Base-by-base conservation (phyloP, 495 filamentous ascomycete genomes). In the Massariosphaeria phaeospora region DNA sequence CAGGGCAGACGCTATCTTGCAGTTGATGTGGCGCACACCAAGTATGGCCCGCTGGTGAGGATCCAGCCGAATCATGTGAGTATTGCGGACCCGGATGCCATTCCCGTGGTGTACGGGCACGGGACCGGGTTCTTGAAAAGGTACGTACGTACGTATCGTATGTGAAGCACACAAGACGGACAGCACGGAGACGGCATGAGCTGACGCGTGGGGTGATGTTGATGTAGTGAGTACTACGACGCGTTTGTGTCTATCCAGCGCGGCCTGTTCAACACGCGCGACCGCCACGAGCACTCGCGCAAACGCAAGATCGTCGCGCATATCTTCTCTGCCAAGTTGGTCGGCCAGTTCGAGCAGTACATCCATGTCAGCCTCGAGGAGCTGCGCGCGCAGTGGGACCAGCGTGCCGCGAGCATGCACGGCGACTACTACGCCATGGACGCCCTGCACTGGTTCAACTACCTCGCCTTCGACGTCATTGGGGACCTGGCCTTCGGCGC, bases 381-480 rank as follows among this genome's bases (percentile, higher is more conserved):
- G 23, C 84, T 95, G 42, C 84, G 86, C 11, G 73, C 73, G 52
- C 84, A 88, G 67, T 89, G 86, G 84, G 84, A 85, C 63, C 68
- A 69, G 15, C 62, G 64, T 15, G 58, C 66, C 39, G 53, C 48
- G 17, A 20, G 30, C 15, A 42, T 40, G 55, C 69, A 73, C 47
- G 62, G 76, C 67, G 73, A 72, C 18, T 87, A 76, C 61, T 77
- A 74, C 9, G 74, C 80, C 50, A 70, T 95, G 39, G 89, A 95
- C 64, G 85, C 83, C 41, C 76, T 96, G 24, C 78, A 89, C 65
- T 96, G 90, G 90, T 93, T 91, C 78, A 96, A 96, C 72, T 95
- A 86, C 68, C 78, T 95, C 9, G 90, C 90, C 35, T 96, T 96
- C 60, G 90, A 96, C 61, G 88, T 93, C 48, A 96, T 96, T 59